These are phyloP conservation scores for Apiosordaria backusii DNA, from an alignment of 495 filamentous ascomycete species.

Conservation along the genomic window DNA sequence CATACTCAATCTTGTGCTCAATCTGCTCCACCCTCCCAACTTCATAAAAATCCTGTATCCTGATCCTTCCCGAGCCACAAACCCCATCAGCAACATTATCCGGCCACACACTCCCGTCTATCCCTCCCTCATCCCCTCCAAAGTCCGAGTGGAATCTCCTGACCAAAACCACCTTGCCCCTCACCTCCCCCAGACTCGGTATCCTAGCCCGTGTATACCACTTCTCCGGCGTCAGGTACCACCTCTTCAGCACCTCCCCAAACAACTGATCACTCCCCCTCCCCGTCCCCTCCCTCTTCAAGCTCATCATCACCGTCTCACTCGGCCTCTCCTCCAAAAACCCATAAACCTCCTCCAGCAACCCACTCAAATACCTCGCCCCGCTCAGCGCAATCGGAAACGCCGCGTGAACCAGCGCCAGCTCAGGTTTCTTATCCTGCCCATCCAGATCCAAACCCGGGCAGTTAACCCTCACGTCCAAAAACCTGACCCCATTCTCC, in stretches of 20 bases:
- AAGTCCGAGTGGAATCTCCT: conserved; percentile 72
- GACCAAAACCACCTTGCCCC: conserved; percentile 81
- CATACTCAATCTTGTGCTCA: conserved; percentile 71
- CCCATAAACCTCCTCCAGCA: conserved; percentile 63
- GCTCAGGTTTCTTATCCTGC: conserved; percentile 48
- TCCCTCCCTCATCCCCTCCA: conserved; percentile 67
- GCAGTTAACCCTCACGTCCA: conserved; percentile 75
- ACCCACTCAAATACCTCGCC: conserved; percentile 65
- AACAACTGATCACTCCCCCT: conserved; percentile 76
- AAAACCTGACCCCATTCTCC: conserved; percentile 86
- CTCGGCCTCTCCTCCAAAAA: conserved; percentile 77
- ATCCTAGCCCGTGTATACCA: conserved; percentile 83
- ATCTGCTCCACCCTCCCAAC: conserved; percentile 73
- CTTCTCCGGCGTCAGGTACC: conserved; percentile 53
- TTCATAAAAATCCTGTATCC: conserved; percentile 95
- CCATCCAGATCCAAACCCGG: conserved; percentile 4
- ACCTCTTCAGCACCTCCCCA: conserved; percentile 61
- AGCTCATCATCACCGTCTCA: conserved; percentile 78
- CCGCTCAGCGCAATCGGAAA: conserved; percentile 48
- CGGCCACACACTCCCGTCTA: conserved; percentile 80
- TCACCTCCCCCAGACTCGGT: conserved; percentile 73
- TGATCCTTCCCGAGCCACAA: conserved; percentile 66
- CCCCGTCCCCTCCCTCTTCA: conserved; percentile 89
- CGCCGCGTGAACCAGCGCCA: conserved; percentile 48
- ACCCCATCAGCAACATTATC: conserved; percentile 80